Evolutionary conservation across 2,329 filamentous ascomycete species (phyloP).

Genomic region (Calonectria hawksworthii): DNA sequence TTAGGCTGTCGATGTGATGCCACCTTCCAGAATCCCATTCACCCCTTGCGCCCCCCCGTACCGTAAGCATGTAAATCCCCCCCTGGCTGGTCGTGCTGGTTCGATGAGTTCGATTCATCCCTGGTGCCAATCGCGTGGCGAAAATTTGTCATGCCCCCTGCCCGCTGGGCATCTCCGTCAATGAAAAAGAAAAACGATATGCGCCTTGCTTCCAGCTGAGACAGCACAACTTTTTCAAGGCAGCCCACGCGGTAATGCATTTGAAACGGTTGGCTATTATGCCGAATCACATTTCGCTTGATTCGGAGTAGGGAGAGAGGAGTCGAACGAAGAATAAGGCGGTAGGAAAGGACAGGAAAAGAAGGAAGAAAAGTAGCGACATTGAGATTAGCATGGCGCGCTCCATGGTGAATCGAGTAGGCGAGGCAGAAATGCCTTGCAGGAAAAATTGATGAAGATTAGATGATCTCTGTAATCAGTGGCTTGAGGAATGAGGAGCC

Average conservation of each 20-base stretch:
- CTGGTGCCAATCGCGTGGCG: not conserved
- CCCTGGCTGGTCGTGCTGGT: not conserved
- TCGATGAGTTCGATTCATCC: not conserved
- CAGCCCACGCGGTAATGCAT: not conserved
- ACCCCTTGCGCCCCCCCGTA: not conserved
- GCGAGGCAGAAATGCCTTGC: not conserved
- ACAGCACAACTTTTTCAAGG: not conserved
- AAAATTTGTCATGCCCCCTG: not conserved
- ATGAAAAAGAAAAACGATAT: not conserved
- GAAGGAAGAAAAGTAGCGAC: not conserved
- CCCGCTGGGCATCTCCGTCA: not conserved
- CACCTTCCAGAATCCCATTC: not conserved
- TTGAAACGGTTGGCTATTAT: not conserved
- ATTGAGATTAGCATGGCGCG: not conserved
- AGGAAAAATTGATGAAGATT: not conserved
- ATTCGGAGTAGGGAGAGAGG: not conserved
- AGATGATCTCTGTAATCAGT: not conserved
- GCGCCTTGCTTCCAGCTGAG: not conserved
- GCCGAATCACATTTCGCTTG: not conserved
- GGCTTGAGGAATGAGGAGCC: not conserved
- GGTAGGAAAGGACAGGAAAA: not conserved
- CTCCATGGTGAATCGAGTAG: not conserved
- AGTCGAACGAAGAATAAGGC: not conserved
- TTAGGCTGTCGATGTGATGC: not conserved
- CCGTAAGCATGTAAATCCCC: not conserved